phyloP scores from a whole-genome alignment of 2,329 filamentous ascomycete species.

The Colletotrichum nymphaeae region DNA sequence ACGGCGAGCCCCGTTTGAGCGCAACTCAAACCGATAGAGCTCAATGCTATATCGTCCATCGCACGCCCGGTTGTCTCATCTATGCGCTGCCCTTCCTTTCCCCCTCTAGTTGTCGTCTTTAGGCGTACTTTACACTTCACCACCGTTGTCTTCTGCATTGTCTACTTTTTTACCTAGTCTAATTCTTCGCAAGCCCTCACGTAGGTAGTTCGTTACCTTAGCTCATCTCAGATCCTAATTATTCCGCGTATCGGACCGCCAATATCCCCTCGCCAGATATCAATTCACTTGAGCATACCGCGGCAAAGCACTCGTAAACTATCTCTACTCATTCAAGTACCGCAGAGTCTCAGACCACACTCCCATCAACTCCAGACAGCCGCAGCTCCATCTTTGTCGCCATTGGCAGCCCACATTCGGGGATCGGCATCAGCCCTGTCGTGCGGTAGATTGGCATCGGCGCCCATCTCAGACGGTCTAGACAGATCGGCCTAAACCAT shows the following conservation, averaged over 20 bases:
- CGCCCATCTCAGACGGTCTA: not conserved
- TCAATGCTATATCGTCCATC: conserved; percentile 33
- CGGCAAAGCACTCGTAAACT: not conserved
- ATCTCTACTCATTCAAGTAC: too few relatives aligned
- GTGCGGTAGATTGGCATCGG: not conserved
- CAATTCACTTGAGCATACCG: not conserved
- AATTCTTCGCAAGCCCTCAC: too few relatives aligned
- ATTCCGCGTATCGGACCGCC: too few relatives aligned
- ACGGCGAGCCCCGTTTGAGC: conserved; percentile 34
- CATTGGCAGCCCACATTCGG: not conserved
- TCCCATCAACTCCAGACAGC: not conserved
- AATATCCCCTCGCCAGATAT: too few relatives aligned
- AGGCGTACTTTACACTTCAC: too few relatives aligned
- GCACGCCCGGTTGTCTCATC: not conserved
- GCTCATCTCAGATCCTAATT: too few relatives aligned
- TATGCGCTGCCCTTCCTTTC: not conserved
- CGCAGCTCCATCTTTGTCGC: not conserved
- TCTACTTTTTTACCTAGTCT: too few relatives aligned
- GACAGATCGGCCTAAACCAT: conserved; percentile 1
- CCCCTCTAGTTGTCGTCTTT: not conserved
- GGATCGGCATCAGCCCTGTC: not conserved
- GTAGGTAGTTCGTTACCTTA: too few relatives aligned
- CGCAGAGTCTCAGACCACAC: not conserved
- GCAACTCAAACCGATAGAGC: conserved; percentile 34
- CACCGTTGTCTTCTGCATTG: too few relatives aligned